These are phyloP conservation scores for Pythium myriotylum DNA, from an alignment of 352 stramenopile species.

Conservation along the genomic window DNA sequence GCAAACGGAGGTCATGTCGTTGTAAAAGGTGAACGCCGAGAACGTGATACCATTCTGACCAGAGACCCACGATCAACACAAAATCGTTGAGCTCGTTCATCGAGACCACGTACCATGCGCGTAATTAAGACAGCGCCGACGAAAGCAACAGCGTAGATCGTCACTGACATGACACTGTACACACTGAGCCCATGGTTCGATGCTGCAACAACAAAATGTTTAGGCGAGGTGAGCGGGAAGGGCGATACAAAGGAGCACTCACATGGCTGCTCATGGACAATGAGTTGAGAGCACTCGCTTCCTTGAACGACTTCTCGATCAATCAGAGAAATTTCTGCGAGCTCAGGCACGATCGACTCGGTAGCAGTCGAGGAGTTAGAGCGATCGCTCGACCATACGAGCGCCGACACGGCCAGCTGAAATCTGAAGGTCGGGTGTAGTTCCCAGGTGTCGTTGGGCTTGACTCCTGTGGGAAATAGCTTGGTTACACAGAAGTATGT, in stretches of 20 bases:
- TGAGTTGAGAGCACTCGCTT: conserved; percentile 68
- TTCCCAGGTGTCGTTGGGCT: conserved; percentile 66
- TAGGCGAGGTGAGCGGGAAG: too few relatives aligned
- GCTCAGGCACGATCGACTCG: conserved; percentile 34
- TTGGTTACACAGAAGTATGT: conserved; percentile 80
- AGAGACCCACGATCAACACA: not conserved
- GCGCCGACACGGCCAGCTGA: conserved; percentile 65
- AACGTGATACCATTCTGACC: conserved; percentile 83
- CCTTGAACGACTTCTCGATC: conserved; percentile 53
- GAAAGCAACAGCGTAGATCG: conserved; percentile 76
- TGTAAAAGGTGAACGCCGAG: conserved; percentile 76
- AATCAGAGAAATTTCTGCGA: conserved; percentile 66
- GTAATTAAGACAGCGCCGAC: conserved; percentile 78
- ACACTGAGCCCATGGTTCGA: conserved; percentile 59
- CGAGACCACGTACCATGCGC: conserved; percentile 53
- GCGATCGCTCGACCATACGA: conserved; percentile 42
- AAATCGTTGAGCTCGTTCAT: too few relatives aligned
- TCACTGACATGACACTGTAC: conserved; percentile 89
- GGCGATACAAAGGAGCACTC: conserved; percentile 30
- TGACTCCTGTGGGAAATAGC: conserved; percentile 60
- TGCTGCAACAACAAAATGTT: conserved; percentile 8
- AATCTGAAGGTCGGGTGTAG: conserved; percentile 72
- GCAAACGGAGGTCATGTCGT: conserved; percentile 82
- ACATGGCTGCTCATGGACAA: conserved; percentile 69
- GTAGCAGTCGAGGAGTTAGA: conserved; percentile 21